Conservation (phyloP, 306 rosid genomes). For the Corylus avellana region DNA sequence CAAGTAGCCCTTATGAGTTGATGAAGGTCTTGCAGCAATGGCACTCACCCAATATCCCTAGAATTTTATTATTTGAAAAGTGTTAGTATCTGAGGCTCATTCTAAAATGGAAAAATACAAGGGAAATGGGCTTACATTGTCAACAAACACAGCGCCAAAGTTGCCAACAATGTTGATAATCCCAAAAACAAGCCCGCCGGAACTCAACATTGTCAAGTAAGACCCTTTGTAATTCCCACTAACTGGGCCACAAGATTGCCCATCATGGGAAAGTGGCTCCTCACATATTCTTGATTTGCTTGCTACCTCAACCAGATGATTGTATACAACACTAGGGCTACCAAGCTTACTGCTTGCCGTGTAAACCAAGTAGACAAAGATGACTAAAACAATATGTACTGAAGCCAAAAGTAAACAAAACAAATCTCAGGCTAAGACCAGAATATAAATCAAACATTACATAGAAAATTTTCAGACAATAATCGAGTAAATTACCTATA, state of each 20-base stretch:
- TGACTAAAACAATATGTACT: constrained; percentile 84
- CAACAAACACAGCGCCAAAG: constrained; percentile 94
- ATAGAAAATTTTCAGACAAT: constrained; percentile 1
- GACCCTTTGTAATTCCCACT: constrained; percentile 82
- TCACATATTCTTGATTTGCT: constrained; percentile 75
- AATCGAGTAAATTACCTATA: constrained; percentile 53
- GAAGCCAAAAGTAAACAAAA: constrained; percentile 27
- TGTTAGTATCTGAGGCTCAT: constrained; percentile 3
- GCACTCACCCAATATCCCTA: constrained; percentile 99
- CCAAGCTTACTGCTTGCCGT: constrained; percentile 80
- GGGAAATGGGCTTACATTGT: constrained; percentile 60
- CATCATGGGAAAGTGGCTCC: constrained; percentile 74
- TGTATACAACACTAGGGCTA: constrained; percentile 65
- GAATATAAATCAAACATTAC: background rate
- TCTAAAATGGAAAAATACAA: constrained; percentile 8
- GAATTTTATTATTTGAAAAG: constrained; percentile 22
- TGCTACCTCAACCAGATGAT: constrained; percentile 63
- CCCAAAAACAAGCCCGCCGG: constrained; percentile 89
- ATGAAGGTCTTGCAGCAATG: constrained; percentile 92
- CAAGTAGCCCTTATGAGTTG: constrained; percentile 93
- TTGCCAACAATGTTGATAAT: constrained; percentile 85
- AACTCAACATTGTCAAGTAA: constrained; percentile 84
- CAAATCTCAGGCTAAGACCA: constrained; percentile 4
- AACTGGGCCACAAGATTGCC: constrained; percentile 96
- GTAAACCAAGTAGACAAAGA: constrained; percentile 88